Evolutionary conservation across 129 eudicot genomes (phyloP), one percentile per base, ranked within the genome.

Genomic region (Flaveria ramosissima): DNA sequence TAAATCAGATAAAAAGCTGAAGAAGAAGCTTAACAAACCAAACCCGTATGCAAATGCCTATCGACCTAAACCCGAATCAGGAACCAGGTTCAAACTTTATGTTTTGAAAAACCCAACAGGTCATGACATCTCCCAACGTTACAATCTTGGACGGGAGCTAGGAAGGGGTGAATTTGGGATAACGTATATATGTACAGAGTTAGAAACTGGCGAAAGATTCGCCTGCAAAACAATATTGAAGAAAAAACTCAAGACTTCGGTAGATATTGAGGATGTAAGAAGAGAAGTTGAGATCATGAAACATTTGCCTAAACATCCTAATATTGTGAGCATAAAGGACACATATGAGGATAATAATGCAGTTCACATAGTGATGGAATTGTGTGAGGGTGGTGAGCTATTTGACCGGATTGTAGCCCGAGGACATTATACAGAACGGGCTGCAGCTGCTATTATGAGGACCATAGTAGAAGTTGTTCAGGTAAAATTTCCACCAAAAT

Each of bases 121-220:
- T 9, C 86, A 80, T 23, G 72, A 86, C 68, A 85, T 91, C 6
- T 62, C 71, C 15, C 82, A 79, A 8, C 75, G 75, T 23, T 91
- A 88, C 70, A 85, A 85, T 75, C 83, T 88, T 4, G 97, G 94
- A 15, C 84, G 84, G 2, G 97, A 91, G 85, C 82, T 91, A 13
- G 97, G 94, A 12, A 77, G 92, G 76, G 97, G 97, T 9, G 97
- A 91, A 78, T 92, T 92, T 27, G 97, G 96, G 80, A 74, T 89
- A 53, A 92, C 97, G 0, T 92, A 89, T 85, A 82, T 89, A 71
- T 92, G 97, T 81, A 92, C 96, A 23, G 89, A 92, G 85, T 52
- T 60, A 53, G 88, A 85, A 45, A 68, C 83, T 0, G 86, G 89
- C 0, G 91, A 89, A 47, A 84, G 64, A 71, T 85, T 77, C 16